Base-by-base conservation (phyloP, 371 early-diverging fungal species). In the Mucor circinelloides region DNA sequence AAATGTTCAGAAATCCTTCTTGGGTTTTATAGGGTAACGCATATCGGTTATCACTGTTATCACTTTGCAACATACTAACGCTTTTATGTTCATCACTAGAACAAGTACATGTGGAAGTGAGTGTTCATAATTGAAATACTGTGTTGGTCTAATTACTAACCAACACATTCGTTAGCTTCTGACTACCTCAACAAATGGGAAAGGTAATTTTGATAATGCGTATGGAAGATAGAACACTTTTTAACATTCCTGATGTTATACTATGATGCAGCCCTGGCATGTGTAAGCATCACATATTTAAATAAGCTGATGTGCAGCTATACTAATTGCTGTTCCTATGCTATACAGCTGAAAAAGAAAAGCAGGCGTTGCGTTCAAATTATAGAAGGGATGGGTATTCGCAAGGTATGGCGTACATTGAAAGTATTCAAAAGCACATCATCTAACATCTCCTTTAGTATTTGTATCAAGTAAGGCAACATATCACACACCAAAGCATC, bases 51-150 rank as follows among this genome's bases (percentile, higher is more conserved):
- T n/a, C n/a, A n/a, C n/a, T 55, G 17, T n/a, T 13, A 27, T 10
- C 28, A 7, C 3, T 60, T n/a, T 42, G n/a, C 25, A 7, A 23
- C 3, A 42, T 1, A 23, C 6, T 34, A 34, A 62, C 4, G 0
- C n/a, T 1, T 60, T 5, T 2, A 5, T 17, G 2, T 28, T 5
- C 34, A 31, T 31, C 12, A 30, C n/a, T 7, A 62, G 62, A 23
- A 62, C 62, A 6, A 62, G 62, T n/a, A 62, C 48, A 7, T 62
- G 62, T 62, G 62, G 62, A 36, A 62, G 62, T 62, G 32, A 62
- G 62, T 32, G 34, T 9, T 9, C 15, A 50, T 10, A 6, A 23
- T 2, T 12, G 25, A 50, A 23, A 50, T 0, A 13, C 1, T 25
- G 23, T 12, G 23, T 13, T 2, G 1, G 25, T 25, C 3, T 10